phyloP scores from a whole-genome alignment of 1,284 basidiomycete species.

The Ceratobasidium sp. region DNA sequence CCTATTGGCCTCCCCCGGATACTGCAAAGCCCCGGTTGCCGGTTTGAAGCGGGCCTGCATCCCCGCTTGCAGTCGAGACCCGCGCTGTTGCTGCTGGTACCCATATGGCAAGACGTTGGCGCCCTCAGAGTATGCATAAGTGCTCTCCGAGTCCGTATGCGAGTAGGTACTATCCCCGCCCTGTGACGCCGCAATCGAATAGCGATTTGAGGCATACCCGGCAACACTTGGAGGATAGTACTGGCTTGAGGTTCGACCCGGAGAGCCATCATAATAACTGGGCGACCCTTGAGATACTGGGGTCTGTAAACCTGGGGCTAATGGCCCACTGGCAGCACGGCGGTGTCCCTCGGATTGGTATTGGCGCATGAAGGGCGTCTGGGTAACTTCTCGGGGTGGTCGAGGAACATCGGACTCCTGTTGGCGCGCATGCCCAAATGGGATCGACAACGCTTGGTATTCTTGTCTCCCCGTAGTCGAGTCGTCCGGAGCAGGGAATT shows the following conservation, averaged over 20 bases:
- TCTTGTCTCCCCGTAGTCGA: not conserved
- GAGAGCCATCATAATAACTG: constrained; percentile 21
- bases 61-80: not conserved
- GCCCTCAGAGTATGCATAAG: constrained; percentile 36
- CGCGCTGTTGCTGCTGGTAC: constrained; percentile 1
- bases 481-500: constrained; percentile 1
- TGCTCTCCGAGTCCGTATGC: constrained; percentile 21
- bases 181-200: not conserved
- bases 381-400: no score
- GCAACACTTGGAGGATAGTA: not conserved
- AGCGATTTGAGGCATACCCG: constrained; percentile 11
- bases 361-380: no score
- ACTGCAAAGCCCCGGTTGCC: not conserved
- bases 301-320: constrained; percentile 8
- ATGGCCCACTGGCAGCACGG: not conserved
- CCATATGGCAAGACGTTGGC: constrained; percentile 27
- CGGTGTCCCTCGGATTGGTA: not conserved
- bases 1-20: not conserved
- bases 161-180: constrained; percentile 2
- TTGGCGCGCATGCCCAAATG: not conserved
- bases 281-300: constrained; percentile 14
- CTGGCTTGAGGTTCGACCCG: constrained; percentile 1
- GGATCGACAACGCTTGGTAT: constrained; percentile 17
- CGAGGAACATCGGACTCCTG: not conserved
- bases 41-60: not conserved